phyloP scores from a whole-genome alignment of 495 filamentous ascomycete species.

The Penicillium manginii region DNA sequence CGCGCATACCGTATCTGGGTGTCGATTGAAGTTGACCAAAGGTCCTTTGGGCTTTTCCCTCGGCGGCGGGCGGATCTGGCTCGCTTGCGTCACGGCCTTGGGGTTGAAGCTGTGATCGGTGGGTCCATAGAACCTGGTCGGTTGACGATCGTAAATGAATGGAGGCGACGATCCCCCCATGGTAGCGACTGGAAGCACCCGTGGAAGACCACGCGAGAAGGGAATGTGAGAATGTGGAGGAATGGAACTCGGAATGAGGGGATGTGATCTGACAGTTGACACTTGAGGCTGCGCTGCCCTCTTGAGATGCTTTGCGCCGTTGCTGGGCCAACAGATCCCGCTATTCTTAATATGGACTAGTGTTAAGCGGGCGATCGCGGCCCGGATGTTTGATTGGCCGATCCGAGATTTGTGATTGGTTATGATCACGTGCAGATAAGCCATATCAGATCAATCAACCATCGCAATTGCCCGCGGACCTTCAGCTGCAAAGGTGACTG shows the following conservation, averaged over 20 bases:
- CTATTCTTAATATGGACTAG: neutral
- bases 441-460: conserved; percentile 12
- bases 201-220: conserved; percentile 42
- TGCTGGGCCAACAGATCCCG: neutral
- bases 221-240: conserved; percentile 34
- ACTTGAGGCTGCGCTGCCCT: conserved; percentile 3
- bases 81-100: conserved; percentile 77
- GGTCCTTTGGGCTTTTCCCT: conserved; percentile 72
- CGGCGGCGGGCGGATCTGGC: conserved; percentile 57
- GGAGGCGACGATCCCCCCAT: conserved; percentile 69
- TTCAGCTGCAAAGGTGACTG: neutral
- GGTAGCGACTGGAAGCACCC: conserved; percentile 35
- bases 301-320: neutral
- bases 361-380: neutral
- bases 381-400: neutral
- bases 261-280: conserved; percentile 32
- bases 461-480: neutral
- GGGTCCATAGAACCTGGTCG: conserved; percentile 51
- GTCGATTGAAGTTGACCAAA: conserved; percentile 74
- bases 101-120: conserved; percentile 73
- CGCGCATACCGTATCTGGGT: conserved; percentile 74
- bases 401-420: neutral
- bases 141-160: conserved; percentile 72
- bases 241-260: conserved; percentile 26
- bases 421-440: neutral